Evolutionary conservation across 1,284 basidiomycete genomes (phyloP), one percentile per base, ranked within the genome.

Genomic region (Naganishia sp.): DNA sequence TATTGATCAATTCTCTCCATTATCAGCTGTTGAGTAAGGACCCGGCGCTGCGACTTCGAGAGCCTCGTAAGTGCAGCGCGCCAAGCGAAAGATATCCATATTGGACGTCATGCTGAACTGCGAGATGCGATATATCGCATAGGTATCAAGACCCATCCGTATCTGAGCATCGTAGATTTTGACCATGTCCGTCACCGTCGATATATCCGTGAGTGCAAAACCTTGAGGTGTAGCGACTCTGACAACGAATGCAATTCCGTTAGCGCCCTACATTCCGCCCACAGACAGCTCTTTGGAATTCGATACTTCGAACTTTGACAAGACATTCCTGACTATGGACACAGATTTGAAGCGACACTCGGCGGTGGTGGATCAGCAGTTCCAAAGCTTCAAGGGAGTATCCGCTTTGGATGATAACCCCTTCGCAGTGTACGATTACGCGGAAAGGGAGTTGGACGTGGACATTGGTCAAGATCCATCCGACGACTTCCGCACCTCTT

Each of bases 221-320:
- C 7, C 28, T 46, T 44, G 15, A 18, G 11, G 39, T 52, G 3
- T 11, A 18, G 36, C 7, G 36, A 9, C 13, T 39, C 36, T 39
- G 36, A 39, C 36, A 13, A 39, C 6, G 36, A 13, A 10, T 2
- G 7, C 36, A 7, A 39, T 39, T 7, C 9, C 44, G 45, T 36
- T 52, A 66, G 93, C 95, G 74, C 95, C 95, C n/a, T 95, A 96
- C 83, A 92, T 94, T 72, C 94, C 95, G 23, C 88, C 90, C 21
- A 91, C 94, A 74, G 92, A 98, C 77, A 91, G 92, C 7, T 86
- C 86, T 54, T 92, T 96, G 78, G 93, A 94, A 71, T 89, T 88
- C 75, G 95, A 99, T 84, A 95, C 92, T 70, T 91, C 93, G 78
- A 97, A 98, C 81, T 99, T 98, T 78, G 95, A 98, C 77, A 92